Percentiles rank a stretch among this genome's conserved stretches.
phyloP scores from a whole-genome alignment of 495 filamentous ascomycete species.

The Xylaria intraflava region DNA sequence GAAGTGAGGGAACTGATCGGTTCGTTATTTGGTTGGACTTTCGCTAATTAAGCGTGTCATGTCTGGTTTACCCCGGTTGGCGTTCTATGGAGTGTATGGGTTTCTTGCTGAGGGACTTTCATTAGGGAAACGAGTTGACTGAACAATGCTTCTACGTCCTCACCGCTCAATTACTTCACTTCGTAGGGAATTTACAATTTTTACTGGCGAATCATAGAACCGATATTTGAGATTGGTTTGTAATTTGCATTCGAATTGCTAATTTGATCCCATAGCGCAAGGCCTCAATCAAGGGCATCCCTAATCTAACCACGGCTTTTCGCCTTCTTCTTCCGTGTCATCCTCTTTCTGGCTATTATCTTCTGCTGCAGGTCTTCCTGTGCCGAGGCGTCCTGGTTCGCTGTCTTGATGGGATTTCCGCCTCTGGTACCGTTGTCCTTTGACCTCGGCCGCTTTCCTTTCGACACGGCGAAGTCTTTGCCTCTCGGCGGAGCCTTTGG shows the following conservation, averaged over 20 bases:
- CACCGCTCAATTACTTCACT: neutral
- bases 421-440: conserved; percentile 12
- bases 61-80: too few relatives aligned
- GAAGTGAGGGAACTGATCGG: conserved; percentile 21
- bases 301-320: conserved; percentile 16
- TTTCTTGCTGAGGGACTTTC: too few relatives aligned
- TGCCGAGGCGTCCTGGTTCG: conserved; percentile 9
- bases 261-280: too few relatives aligned
- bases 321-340: conserved; percentile 46
- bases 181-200: too few relatives aligned
- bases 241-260: neutral
- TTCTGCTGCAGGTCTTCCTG: conserved; percentile 39
- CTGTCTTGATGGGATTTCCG: conserved; percentile 11
- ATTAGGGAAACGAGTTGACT: too few relatives aligned
- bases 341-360: conserved; percentile 43
- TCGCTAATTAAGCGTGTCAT: neutral
- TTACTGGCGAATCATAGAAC: too few relatives aligned
- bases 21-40: neutral
- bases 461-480: conserved; percentile 27
- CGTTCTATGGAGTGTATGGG: too few relatives aligned
- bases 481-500: conserved; percentile 4
- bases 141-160: too few relatives aligned
- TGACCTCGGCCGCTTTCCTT: conserved; percentile 16
- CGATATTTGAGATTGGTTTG: neutral
- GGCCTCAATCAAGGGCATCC: too few relatives aligned